Base-by-base conservation (phyloP, 164 flowering plant genomes). In the Piper betle region DNA sequence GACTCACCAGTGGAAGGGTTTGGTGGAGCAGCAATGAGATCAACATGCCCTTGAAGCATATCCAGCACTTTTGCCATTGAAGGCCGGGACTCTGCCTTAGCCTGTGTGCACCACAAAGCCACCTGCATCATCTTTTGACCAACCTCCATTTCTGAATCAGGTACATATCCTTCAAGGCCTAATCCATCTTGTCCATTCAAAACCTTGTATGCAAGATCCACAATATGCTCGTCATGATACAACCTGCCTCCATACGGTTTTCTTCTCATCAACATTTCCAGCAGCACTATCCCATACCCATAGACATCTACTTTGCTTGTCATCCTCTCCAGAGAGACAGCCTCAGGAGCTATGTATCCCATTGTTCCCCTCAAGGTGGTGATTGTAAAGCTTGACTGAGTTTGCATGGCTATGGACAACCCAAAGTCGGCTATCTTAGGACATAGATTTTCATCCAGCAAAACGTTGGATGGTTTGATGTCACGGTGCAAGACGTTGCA, bases 401-500 rank as follows among this genome's bases (percentile, higher is more conserved):
- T 3, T 53, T 60, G 25, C 55, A 58, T 54, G 19, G 12, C 18
- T 42, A 37, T 3, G 53, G 38, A 57, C 6, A 65, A 40, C 17
- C 68, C 68, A 33, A 65, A 65, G 52, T 59, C 68, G n/a, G 62
- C 58, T 52, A 65, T 59, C 50, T 65, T 65, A 19, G 68, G 68
- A 11, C 58, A 40, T 5, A 65, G 41, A 15, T 65, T 46, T 6
- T 58, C 39, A 48, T 65, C 68, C 1, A 64, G 54, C 18, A 64
- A 61, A 52, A 64, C 52, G 41, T 64, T 64, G 17, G 19, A 37
- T 2, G 67, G 68, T 39, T 65, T 65, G 19, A 65, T 52, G 40
- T 59, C 68, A 4, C 58, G 39, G 40, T 65, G 68, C 33, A 65
- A 37, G 40, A 58, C 52, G 5, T 40, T 13, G 57, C 62, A 59